A percentile compares a stretch with the other conserved stretches of the same genome.
phyloP scores from a whole-genome alignment of 768 basidiomycete genomes.

The Leccinum arenicola region DNA sequence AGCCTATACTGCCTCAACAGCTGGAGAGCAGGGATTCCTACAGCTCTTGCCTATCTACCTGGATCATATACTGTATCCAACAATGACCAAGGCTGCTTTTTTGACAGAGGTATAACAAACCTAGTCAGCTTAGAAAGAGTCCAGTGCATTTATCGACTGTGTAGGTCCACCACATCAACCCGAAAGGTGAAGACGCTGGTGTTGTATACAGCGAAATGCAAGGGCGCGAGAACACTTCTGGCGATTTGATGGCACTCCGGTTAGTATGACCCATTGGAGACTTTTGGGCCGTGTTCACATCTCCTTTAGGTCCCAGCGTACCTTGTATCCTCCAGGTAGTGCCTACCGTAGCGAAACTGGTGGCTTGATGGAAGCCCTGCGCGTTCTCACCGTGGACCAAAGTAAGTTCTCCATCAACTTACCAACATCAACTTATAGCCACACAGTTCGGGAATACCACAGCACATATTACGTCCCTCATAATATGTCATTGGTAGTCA shows the following conservation, averaged over 20 bases:
- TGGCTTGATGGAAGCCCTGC: constrained; percentile 88
- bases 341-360: constrained; percentile 97
- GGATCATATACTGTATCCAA: constrained; percentile 96
- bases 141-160: constrained; percentile 6
- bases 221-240: constrained; percentile 89
- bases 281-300: not conserved
- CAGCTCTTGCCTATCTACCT: constrained; percentile 86
- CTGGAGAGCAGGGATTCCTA: constrained; percentile 89
- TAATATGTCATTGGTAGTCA: constrained; percentile 85
- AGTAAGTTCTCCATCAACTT: constrained; percentile 46
- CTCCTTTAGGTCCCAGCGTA: constrained; percentile 61
- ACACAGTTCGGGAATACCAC: constrained; percentile 85
- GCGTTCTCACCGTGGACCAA: constrained; percentile 82
- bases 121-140: not conserved
- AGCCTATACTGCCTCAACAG: constrained; percentile 94
- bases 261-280: constrained; percentile 33
- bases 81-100: constrained; percentile 82
- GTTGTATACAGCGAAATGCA: constrained; percentile 99
- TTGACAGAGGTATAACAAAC: constrained; percentile 52
- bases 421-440: constrained; percentile 15
- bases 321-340: constrained; percentile 77
- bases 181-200: constrained; percentile 86
- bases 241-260: constrained; percentile 87
- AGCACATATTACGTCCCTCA: constrained; percentile 88
- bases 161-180: constrained; percentile 93